Conservation (phyloP, 176 grass and related monocot genomes). For the Rhynchospora pubera region DNA sequence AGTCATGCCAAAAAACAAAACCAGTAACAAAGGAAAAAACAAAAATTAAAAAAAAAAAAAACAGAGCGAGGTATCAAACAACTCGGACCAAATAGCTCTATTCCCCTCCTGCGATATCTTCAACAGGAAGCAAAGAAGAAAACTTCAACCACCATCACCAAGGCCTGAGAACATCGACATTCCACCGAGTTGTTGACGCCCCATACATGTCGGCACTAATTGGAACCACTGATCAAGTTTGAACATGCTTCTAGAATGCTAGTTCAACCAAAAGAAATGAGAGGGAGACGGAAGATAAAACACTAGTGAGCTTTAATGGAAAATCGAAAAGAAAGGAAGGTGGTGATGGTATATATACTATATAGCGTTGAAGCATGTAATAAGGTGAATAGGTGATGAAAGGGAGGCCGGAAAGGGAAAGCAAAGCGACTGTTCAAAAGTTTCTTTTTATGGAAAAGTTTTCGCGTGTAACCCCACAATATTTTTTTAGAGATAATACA, state of each 20-base stretch:
- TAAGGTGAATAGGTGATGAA: neutral
- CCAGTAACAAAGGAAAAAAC: neutral
- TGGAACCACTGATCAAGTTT: neutral
- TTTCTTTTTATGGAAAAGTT: neutral
- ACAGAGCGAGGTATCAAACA: neutral
- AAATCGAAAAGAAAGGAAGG: neutral
- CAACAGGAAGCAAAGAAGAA: neutral
- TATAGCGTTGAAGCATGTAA: neutral
- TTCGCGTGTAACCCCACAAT: neutral
- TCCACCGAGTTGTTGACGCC: neutral
- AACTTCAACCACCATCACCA: neutral
- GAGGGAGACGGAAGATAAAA: neutral
- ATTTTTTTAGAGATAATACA: neutral
- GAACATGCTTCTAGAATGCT: constrained; percentile 1
- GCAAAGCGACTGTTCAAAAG: neutral
- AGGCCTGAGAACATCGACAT: neutral
- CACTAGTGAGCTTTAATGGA: neutral
- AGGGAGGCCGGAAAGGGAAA: neutral
- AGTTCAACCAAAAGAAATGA: neutral
- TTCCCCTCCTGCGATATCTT: neutral
- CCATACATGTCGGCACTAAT: neutral
- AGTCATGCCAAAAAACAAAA: neutral
- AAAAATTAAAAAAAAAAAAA: neutral
- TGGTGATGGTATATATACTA: neutral
- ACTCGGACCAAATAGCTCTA: neutral